Conservation (phyloP, 1,284 basidiomycete genomes). For the Rhodotorula sp. region DNA sequence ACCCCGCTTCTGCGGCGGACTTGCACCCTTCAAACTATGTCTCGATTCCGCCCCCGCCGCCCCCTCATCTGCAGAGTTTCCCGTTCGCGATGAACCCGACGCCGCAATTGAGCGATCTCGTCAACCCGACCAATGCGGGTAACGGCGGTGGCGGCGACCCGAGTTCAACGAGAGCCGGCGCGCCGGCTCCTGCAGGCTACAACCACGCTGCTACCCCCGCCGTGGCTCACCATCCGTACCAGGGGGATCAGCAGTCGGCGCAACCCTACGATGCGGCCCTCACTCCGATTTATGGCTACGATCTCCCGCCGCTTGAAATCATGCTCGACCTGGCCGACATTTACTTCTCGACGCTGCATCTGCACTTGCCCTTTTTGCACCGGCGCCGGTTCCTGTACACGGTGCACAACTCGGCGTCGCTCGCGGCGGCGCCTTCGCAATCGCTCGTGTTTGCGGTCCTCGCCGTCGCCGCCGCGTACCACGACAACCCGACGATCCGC, state of each 20-base stretch:
- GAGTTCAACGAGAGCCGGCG: background rate
- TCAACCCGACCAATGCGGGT: constrained; percentile 15
- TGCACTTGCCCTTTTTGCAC: constrained; percentile 38
- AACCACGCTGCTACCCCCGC: background rate
- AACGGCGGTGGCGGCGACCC: background rate
- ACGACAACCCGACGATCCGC: constrained; percentile 26
- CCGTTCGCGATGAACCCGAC: constrained; percentile 21
- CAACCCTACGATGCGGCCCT: background rate
- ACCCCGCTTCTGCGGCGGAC: too few relatives aligned
- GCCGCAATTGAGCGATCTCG: constrained; percentile 19
- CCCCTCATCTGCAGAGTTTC: constrained; percentile 22
- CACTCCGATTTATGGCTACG: constrained; percentile 2
- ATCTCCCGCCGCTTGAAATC: constrained; percentile 31
- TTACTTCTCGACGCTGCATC: constrained; percentile 36
- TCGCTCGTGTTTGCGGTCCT: constrained; percentile 37
- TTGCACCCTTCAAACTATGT: background rate
- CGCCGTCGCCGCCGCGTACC: constrained; percentile 33
- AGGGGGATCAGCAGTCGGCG: background rate
- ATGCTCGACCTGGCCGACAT: constrained; percentile 37
- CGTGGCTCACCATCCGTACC: background rate
- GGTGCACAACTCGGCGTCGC: constrained; percentile 28
- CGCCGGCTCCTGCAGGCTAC: background rate
- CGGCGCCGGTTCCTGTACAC: constrained; percentile 39
- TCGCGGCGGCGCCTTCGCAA: constrained; percentile 31
- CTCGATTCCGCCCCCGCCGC: background rate